These are phyloP conservation scores for Exophiala sp. DNA, from an alignment of 2,329 filamentous ascomycete species.

Conservation along the genomic window DNA sequence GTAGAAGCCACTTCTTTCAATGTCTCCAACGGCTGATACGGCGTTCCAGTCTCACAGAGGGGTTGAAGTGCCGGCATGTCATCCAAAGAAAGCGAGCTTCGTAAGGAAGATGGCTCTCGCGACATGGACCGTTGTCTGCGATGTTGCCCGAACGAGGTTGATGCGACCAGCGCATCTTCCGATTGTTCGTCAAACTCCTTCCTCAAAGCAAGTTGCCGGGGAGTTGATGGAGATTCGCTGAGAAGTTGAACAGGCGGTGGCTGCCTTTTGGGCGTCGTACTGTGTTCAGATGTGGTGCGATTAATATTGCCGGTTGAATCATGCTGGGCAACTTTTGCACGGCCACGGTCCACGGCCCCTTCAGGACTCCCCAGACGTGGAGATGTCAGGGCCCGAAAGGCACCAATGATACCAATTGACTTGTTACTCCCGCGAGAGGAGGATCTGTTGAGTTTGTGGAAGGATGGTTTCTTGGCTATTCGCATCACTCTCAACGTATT, in stretches of 20 bases:
- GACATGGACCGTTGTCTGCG: conserved; percentile 34
- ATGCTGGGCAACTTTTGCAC: background rate
- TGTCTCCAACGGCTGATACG: conserved; percentile 22
- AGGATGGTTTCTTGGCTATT: conserved; percentile 28
- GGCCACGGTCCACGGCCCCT: conserved; percentile 6
- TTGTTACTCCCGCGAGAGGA: conserved; percentile 32
- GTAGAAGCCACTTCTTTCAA: conserved; percentile 25
- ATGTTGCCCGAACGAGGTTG: conserved; percentile 36
- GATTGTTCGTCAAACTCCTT: conserved; percentile 14
- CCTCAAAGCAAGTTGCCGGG: conserved; percentile 22
- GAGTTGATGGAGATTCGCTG: conserved; percentile 1
- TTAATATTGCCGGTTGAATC: background rate
- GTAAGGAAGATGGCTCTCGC: conserved; percentile 29
- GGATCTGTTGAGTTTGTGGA: conserved; percentile 31
- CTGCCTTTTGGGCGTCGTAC: conserved; percentile 10
- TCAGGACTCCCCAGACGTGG: conserved; percentile 20
- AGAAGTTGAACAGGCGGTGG: conserved; percentile 4
- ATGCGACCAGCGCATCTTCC: conserved; percentile 8
- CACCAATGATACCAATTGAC: conserved; percentile 35
- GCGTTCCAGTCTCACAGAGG: conserved; percentile 6
- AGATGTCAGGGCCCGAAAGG: conserved; percentile 34
- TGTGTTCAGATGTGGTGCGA: conserved; percentile 8
- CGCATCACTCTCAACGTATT: conserved; percentile 25
- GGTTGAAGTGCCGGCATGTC: conserved; percentile 1
- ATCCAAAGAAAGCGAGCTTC: conserved; percentile 31